phyloP scores from a whole-genome alignment of 495 filamentous ascomycete species.

The Hypoxylon intermedium region DNA sequence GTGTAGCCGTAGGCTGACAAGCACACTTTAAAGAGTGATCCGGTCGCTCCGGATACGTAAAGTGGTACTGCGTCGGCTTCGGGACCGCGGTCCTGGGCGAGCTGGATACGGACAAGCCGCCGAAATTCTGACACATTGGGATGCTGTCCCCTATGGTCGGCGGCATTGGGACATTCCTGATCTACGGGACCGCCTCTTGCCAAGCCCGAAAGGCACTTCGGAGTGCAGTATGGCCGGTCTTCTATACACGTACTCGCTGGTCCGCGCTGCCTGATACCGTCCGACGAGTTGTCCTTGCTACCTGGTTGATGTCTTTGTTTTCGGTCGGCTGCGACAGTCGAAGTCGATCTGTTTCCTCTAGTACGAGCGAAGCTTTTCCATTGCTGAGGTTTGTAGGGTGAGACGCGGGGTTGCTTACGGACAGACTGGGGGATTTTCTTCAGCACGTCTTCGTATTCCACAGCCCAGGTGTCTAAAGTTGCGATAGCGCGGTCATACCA shows the following conservation, averaged over 20 bases:
- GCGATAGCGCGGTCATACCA: slow-evolving; percentile 47
- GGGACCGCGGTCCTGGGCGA: slow-evolving; percentile 41
- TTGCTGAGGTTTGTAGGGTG: slow-evolving; percentile 39
- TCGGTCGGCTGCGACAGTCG: slow-evolving; percentile 29
- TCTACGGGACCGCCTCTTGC: slow-evolving; percentile 44
- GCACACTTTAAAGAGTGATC: slow-evolving; percentile 53
- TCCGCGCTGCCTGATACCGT: slow-evolving; percentile 5
- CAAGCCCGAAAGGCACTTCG: slow-evolving; percentile 52
- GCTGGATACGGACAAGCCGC: slow-evolving; percentile 39
- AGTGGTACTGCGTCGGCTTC: slow-evolving; percentile 51
- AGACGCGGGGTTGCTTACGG: slow-evolving; percentile 36
- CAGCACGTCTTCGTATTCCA: slow-evolving; percentile 49
- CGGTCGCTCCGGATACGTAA: slow-evolving; percentile 46
- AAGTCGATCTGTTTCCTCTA: slow-evolving; percentile 18
- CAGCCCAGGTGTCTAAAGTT: slow-evolving; percentile 45
- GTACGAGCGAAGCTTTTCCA: slow-evolving; percentile 37
- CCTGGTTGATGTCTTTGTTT: slow-evolving; percentile 11
- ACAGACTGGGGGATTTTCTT: slow-evolving; percentile 40
- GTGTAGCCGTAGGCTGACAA: slow-evolving; percentile 57
- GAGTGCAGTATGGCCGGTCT: slow-evolving; percentile 52
- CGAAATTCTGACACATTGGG: slow-evolving; percentile 35
- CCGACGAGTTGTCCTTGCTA: slow-evolving; percentile 35
- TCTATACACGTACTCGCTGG: slow-evolving; percentile 25
- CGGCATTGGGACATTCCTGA: slow-evolving; percentile 49
- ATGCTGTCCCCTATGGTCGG: slow-evolving; percentile 41